Base-by-base conservation (phyloP, 805 yeast genomes). In the Barnettozyma pratensis region DNA sequence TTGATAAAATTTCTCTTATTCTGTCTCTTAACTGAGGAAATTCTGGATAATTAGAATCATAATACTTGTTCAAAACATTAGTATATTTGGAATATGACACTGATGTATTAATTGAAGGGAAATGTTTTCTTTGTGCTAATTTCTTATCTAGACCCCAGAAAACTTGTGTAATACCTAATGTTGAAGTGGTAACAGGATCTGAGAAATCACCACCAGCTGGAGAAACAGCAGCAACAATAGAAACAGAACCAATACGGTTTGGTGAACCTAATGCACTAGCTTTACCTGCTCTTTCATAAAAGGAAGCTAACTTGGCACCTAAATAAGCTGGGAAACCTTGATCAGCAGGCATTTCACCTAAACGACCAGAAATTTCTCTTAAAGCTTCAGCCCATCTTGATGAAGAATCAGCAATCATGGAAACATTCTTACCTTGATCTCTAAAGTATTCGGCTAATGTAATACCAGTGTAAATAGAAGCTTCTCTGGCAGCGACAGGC, bases 181-280 rank as follows among this genome's bases (percentile, higher is more conserved):
- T 94, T 7, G 99, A 82, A 25, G 98, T 92, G 29, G 99, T 94
- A 60, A 94, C 99, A 41, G 99, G 99, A 75, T 94, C 99, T 28
- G 98, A 92, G 84, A 94, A 92, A 77, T 94, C 99, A 84, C 99
- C 99, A 83, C 99, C 99, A 48, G 99, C 98, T 59, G 99, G 99
- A 5, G 98, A 94, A 38, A 94, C 99, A 59, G 99, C 99, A 52
- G 99, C 99, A 63, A 94, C 94, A 71, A 94, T 94, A n/a, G 99
- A 94, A 55, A 94, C 99, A 31, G 99, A 92, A 54, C 99, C 99
- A 58, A 80, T 66, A 77, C 99, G 90, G 60, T 87, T 87, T 55
- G 99, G 99, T 51, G 96, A 88, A 65, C 99, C 99, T 52, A 94
- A 77, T 3, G 96, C 92, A 62, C 84, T 77, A 41, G 96, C 96